Percentiles rank a stretch among this genome's conserved stretches.
These are phyloP conservation scores for Pseudoturritis turrita DNA, from an alignment of 345 rosid species.

Conservation along the genomic window DNA sequence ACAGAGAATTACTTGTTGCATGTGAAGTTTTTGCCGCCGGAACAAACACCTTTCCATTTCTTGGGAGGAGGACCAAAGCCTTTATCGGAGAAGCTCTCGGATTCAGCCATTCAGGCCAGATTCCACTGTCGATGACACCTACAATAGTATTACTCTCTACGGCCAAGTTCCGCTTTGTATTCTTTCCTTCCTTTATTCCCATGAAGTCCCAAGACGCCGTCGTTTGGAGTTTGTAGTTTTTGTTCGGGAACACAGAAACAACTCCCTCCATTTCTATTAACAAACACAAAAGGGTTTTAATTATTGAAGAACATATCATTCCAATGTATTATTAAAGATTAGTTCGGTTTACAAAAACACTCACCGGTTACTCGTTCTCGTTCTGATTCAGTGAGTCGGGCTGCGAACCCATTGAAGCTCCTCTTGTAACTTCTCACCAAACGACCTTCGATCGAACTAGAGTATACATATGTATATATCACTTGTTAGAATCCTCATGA, in stretches of 20 bases:
- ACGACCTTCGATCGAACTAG: conserved; percentile 28
- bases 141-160: conserved; percentile 37
- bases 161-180: neutral
- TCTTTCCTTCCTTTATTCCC: conserved; percentile 33
- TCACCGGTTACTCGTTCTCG: conserved; percentile 40
- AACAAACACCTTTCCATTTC: conserved; percentile 46
- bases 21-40: conserved; percentile 39
- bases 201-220: conserved; percentile 55
- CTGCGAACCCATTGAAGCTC: conserved; percentile 67
- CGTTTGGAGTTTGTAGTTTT: conserved; percentile 28
- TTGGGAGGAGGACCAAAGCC: conserved; percentile 47
- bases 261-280: conserved; percentile 35
- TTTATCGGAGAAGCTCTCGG: conserved; percentile 39
- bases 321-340: too few species aligned
- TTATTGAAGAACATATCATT: too few species aligned
- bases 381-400: conserved; percentile 42
- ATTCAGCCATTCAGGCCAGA: conserved; percentile 63
- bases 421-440: conserved; percentile 47
- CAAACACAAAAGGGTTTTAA: too few species aligned
- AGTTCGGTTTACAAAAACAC: neutral
- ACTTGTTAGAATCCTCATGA: neutral
- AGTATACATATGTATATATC: too few species aligned
- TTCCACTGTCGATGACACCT: conserved; percentile 41
- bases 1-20: conserved; percentile 39
- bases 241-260: conserved; percentile 44